Base-by-base conservation (phyloP, 2,329 filamentous ascomycete genomes). In the Ophiostoma triangulosporum region DNA sequence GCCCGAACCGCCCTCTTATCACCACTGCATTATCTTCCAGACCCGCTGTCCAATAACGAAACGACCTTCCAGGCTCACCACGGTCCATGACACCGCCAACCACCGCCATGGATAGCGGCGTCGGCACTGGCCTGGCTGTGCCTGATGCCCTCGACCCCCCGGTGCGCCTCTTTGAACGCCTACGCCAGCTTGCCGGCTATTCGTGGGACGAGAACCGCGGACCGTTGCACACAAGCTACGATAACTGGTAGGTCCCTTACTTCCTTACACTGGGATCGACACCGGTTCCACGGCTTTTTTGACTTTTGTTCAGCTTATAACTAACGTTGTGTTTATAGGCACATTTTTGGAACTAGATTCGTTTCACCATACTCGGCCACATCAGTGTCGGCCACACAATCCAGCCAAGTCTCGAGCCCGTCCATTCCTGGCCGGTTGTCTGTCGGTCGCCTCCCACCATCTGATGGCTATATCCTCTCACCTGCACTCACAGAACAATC, bases 151-250 rank as follows among this genome's bases (percentile, higher is more conserved):
- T 78, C 62, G 78, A 81, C 64, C 81, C 83, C 56, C 84, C 83
- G 43, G 72, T 76, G 59, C 79, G 82, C 62, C 76, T 90, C 52
- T 84, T 83, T 61, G 84, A 89, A 65, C 79, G 86, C 50, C 73
- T 90, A 59, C 75, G 78, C 57, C 83, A 87, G 64, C 75, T 90
- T 59, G 75, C 82, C 46, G 85, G 84, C 52, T 89, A 88, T 64
- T 80, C 77, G 6, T 90, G 86, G 86, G 84, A 89, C 66, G 83
- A 86, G 60, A 74, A 77, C 14, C 66, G 63, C 54, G 67, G 68
- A 26, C 78, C 78, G 11, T 71, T 76, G 54, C 80, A 83, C 63
- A 77, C 78, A 50, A 88, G 83, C 62, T 96, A 95, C 68, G 88
- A 94, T 66, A 89, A 90, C 71, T 97, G 90, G 88, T 81, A 71